These are phyloP conservation scores for Fusarium metavorans DNA, from an alignment of 2,329 filamentous ascomycete genomes.

Conservation along the genomic window DNA sequence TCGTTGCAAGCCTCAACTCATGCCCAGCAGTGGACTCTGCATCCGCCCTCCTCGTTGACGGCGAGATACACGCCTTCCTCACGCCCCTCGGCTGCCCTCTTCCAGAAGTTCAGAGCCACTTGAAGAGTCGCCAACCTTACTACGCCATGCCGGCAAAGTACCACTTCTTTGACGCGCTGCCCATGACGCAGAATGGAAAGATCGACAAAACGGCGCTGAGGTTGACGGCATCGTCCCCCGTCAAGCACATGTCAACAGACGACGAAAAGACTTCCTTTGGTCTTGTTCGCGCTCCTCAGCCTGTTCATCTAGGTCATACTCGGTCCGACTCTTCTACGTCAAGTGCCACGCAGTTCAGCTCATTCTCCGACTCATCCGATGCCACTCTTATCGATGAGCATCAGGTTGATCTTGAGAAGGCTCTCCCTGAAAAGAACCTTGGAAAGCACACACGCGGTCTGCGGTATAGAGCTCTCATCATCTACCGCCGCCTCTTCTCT, in stretches of 20 bases:
- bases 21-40: constrained; percentile 59
- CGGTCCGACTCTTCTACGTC: constrained; percentile 46
- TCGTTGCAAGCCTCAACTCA: constrained; percentile 61
- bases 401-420: constrained; percentile 44
- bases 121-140: constrained; percentile 62
- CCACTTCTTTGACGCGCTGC: constrained; percentile 56
- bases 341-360: constrained; percentile 39
- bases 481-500: constrained; percentile 69
- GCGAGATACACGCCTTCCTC: constrained; percentile 63
- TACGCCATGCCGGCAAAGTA: constrained; percentile 65
- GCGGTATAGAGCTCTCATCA: constrained; percentile 60
- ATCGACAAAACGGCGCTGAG: constrained; percentile 62
- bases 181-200: constrained; percentile 67
- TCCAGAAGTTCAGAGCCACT: constrained; percentile 52
- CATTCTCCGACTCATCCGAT: constrained; percentile 30
- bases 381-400: constrained; percentile 39
- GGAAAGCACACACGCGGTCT: constrained; percentile 54
- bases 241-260: neutral
- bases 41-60: constrained; percentile 59
- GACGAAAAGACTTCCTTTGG: neutral
- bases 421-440: constrained; percentile 57
- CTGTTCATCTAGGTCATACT: constrained; percentile 25
- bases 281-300: constrained; percentile 13
- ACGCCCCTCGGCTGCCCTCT: constrained; percentile 51
- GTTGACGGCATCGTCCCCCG: neutral